Conservation (phyloP, 192 early-diverging fungal species). For the Entomortierella chlamydospora region DNA sequence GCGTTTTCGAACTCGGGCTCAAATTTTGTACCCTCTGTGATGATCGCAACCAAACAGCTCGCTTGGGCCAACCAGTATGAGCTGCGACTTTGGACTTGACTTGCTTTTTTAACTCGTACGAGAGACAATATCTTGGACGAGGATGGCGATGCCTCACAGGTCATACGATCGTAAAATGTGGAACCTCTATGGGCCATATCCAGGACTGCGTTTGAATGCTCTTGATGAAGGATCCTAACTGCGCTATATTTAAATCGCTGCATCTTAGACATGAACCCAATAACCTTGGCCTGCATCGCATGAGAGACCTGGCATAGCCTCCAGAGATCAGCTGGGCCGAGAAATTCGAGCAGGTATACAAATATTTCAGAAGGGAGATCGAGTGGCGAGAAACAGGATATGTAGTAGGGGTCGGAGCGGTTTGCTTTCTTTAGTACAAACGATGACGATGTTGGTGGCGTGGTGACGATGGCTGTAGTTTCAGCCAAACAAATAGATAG, state of each 20-base stretch:
- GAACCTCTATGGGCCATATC: not conserved
- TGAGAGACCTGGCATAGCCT: slow-evolving; percentile 25
- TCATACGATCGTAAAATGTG: slow-evolving; percentile 24
- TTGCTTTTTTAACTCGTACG: not conserved
- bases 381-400: slow-evolving; percentile 38
- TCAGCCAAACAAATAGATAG: slow-evolving; percentile 4
- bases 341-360: slow-evolving; percentile 32
- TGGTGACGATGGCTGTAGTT: not conserved
- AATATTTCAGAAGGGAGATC: slow-evolving; percentile 38
- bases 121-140: not conserved
- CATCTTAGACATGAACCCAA: slow-evolving; percentile 29
- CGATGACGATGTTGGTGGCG: slow-evolving; percentile 4
- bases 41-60: slow-evolving; percentile 22
- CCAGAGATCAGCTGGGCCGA: slow-evolving; percentile 42
- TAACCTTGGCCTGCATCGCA: slow-evolving; percentile 16
- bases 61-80: slow-evolving; percentile 40
- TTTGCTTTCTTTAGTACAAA: not conserved
- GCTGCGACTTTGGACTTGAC: slow-evolving; percentile 12
- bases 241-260: slow-evolving; percentile 33
- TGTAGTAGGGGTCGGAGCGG: slow-evolving; percentile 5
- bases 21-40: slow-evolving; percentile 28
- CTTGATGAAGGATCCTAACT: slow-evolving; percentile 38
- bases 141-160: not conserved
- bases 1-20: slow-evolving; percentile 14
- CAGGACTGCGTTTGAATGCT: slow-evolving; percentile 8